These are phyloP conservation scores for Malassezia globosa DNA, from an alignment of 1,284 basidiomycete species.

Conservation along the genomic window DNA sequence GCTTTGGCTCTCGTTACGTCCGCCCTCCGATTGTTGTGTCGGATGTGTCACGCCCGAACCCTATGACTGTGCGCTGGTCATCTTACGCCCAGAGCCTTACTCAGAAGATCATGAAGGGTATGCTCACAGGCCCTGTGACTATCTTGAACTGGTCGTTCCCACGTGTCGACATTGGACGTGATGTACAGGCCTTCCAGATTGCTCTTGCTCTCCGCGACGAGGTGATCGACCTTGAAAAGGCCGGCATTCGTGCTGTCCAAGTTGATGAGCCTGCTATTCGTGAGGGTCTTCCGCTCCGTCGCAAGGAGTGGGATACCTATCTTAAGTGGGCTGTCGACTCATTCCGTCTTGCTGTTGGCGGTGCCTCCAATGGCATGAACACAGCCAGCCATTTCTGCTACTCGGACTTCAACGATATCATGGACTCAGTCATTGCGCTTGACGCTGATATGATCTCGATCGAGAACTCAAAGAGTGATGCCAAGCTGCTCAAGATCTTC, in stretches of 20 bases:
- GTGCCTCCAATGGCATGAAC: slow-evolving; percentile 42
- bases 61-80: slow-evolving; percentile 97
- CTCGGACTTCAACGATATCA: slow-evolving; percentile 80
- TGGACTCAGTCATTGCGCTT: slow-evolving; percentile 89
- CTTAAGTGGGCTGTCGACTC: slow-evolving; percentile 47
- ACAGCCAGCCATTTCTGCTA: slow-evolving; percentile 47
- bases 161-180: slow-evolving; percentile 90
- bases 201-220: slow-evolving; percentile 97
- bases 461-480: slow-evolving; percentile 57
- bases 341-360: slow-evolving; percentile 43
- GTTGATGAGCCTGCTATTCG: slow-evolving; percentile 99
- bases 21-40: slow-evolving; percentile 98
- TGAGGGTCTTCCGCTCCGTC: slow-evolving; percentile 59
- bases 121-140: slow-evolving; percentile 64
- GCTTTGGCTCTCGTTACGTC: slow-evolving; percentile 78
- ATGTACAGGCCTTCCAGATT: slow-evolving; percentile 95
- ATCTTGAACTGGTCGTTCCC: slow-evolving; percentile 99
- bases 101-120: slow-evolving; percentile 95
- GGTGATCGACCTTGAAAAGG: slow-evolving; percentile 92
- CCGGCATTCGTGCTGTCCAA: slow-evolving; percentile 94
- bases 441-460: slow-evolving; percentile 99
- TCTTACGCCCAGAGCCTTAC: slow-evolving; percentile 91
- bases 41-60: slow-evolving; percentile 80
- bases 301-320: slow-evolving; percentile 42
- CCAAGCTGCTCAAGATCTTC: slow-evolving; percentile 87